A percentile compares a stretch with the other conserved stretches of the same genome.
These are phyloP conservation scores for Phytophthora ohioensis DNA, from an alignment of 352 stramenopile species.

Conservation along the genomic window DNA sequence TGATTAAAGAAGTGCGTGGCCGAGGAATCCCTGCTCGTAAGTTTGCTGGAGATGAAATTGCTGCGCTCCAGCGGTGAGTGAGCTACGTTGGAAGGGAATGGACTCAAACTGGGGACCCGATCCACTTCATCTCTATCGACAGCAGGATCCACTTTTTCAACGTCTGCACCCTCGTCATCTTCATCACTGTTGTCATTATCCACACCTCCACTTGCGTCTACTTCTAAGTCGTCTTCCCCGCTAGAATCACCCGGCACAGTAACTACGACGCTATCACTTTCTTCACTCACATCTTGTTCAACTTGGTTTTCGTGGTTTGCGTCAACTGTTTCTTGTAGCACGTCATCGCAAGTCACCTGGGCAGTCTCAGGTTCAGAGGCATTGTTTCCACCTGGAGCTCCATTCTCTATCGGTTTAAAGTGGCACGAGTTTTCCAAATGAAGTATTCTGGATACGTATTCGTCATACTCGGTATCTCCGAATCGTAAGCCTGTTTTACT, in stretches of 20 bases:
- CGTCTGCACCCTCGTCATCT: conserved; percentile 33
- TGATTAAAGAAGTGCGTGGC: conserved; percentile 21
- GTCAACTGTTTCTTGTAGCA: neutral
- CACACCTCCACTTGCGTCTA: conserved; percentile 13
- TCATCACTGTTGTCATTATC: conserved; percentile 61
- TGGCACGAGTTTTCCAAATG: conserved; percentile 40
- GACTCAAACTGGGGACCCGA: conserved; percentile 14
- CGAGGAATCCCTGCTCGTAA: conserved; percentile 7
- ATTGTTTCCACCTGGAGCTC: neutral
- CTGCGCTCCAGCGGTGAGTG: conserved; percentile 2
- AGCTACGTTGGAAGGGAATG: neutral
- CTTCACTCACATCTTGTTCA: conserved; percentile 5
- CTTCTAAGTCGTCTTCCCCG: conserved; percentile 23
- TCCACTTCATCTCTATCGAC: neutral
- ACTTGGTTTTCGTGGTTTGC: neutral
- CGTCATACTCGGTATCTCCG: conserved; percentile 47
- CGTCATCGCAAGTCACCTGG: neutral
- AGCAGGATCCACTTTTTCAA: conserved; percentile 7
- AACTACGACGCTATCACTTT: neutral
- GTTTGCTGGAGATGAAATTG: conserved; percentile 20
- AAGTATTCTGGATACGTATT: conserved; percentile 44
- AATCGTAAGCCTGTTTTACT: conserved; percentile 7
- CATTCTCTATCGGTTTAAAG: conserved; percentile 35
- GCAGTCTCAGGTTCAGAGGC: neutral
- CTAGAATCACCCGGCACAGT: conserved; percentile 11